Percentiles rank a stretch among this genome's conserved stretches.
These are phyloP conservation scores for Neopestalotiopsis clavispora DNA, from an alignment of 2,329 filamentous ascomycete genomes.

Conservation along the genomic window DNA sequence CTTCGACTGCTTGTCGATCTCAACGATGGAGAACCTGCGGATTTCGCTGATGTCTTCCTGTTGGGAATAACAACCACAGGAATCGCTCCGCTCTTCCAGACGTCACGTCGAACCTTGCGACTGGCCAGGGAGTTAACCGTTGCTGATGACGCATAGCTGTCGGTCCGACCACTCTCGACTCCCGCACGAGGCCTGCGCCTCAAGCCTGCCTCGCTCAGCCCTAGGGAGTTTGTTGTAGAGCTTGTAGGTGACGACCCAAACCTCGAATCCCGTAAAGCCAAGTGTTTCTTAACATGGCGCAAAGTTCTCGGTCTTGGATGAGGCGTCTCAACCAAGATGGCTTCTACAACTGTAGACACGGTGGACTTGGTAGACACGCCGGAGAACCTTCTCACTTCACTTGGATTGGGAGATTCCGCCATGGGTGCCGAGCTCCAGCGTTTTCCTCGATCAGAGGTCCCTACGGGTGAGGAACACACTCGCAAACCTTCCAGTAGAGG, in stretches of 20 bases:
- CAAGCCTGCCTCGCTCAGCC: constrained; percentile 33
- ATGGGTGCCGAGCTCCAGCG: constrained; percentile 38
- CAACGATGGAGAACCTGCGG: constrained; percentile 56
- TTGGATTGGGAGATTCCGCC: constrained; percentile 45
- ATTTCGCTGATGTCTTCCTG: constrained; percentile 58
- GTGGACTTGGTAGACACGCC: constrained; percentile 59
- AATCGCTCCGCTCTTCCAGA: constrained; percentile 64
- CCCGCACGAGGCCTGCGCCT: constrained; percentile 35
- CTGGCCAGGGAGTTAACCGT: constrained; percentile 57
- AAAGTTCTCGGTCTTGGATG: constrained; percentile 59
- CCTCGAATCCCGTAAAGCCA: constrained; percentile 43
- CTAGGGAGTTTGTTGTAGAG: constrained; percentile 47
- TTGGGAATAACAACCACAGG: constrained; percentile 68
- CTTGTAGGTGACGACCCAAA: constrained; percentile 47
- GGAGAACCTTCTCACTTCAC: constrained; percentile 56
- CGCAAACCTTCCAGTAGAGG: constrained; percentile 49
- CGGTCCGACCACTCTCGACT: constrained; percentile 39
- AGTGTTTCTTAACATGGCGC: constrained; percentile 64
- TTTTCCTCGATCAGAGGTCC: constrained; percentile 33
- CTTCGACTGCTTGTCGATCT: constrained; percentile 65
- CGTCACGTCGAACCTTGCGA: constrained; percentile 59
- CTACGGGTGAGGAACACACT: constrained; percentile 41
- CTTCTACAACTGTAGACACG: constrained; percentile 62
- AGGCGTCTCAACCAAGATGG: constrained; percentile 57
- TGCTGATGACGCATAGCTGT: constrained; percentile 54